These are phyloP conservation scores for Zalaria sp. DNA, from an alignment of 2,329 filamentous ascomycete genomes.

Conservation along the genomic window DNA sequence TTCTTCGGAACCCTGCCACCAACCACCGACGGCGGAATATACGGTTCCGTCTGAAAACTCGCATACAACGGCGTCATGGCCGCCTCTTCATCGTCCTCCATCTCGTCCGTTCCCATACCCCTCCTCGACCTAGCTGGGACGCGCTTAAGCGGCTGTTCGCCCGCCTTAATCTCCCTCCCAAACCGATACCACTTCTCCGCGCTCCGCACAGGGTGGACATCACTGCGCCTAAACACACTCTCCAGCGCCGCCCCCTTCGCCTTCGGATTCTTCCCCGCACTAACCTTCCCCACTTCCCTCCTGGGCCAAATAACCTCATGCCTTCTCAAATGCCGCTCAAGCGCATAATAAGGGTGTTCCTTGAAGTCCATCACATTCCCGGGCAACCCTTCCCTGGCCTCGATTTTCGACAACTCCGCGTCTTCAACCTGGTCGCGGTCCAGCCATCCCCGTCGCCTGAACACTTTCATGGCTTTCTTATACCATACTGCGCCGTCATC, in stretches of 20 bases:
- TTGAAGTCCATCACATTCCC: slow-evolving; percentile 26
- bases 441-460: slow-evolving; percentile 16
- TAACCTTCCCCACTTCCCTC: slow-evolving; percentile 63
- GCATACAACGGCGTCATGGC: slow-evolving; percentile 46
- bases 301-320: slow-evolving; percentile 71
- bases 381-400: slow-evolving; percentile 52
- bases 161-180: slow-evolving; percentile 60
- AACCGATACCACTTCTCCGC: slow-evolving; percentile 84
- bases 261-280: slow-evolving; percentile 38
- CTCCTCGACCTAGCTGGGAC: slow-evolving; percentile 19
- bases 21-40: slow-evolving; percentile 61
- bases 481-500: slow-evolving; percentile 43
- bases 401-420: slow-evolving; percentile 55
- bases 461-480: slow-evolving; percentile 32
- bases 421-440: slow-evolving; percentile 78
- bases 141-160: slow-evolving; percentile 73
- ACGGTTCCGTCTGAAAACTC: slow-evolving; percentile 51
- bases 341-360: slow-evolving; percentile 38
- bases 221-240: slow-evolving; percentile 64
- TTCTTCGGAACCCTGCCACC: slow-evolving; percentile 55
- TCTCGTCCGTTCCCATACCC: slow-evolving; percentile 14
- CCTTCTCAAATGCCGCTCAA: slow-evolving; percentile 70
- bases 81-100: slow-evolving; percentile 29
- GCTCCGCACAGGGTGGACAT: slow-evolving; percentile 66
- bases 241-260: slow-evolving; percentile 43